A percentile compares a stretch with the other conserved stretches of the same genome.
These are phyloP conservation scores for Syzygium malaccense DNA, from an alignment of 441 rosid species.

Conservation along the genomic window DNA sequence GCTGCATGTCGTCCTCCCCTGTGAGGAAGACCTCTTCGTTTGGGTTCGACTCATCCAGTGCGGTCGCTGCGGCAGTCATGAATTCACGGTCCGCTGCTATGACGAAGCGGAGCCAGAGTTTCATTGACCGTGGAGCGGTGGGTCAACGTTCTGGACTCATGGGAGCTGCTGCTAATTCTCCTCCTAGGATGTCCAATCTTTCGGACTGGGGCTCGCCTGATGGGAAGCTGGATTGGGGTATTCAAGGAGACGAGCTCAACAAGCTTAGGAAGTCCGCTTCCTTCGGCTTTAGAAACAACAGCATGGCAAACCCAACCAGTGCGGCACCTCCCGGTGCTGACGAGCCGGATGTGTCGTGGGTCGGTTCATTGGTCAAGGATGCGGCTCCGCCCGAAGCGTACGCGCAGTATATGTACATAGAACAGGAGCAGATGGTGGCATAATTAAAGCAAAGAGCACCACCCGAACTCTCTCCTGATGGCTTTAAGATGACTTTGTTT, in stretches of 20 bases:
- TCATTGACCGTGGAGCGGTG: slow-evolving; percentile 52
- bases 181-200: slow-evolving; percentile 36
- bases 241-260: slow-evolving; percentile 76
- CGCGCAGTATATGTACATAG: slow-evolving; percentile 70
- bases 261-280: slow-evolving; percentile 77
- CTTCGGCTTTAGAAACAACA: slow-evolving; percentile 55
- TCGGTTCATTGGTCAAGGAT: slow-evolving; percentile 71
- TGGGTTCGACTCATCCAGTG: slow-evolving; percentile 72
- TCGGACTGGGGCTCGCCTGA: slow-evolving; percentile 72
- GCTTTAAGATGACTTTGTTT: slow-evolving; percentile 16
- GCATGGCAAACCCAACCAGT: not conserved
- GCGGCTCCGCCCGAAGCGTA: slow-evolving; percentile 27
- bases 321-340: slow-evolving; percentile 10
- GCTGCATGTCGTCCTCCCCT: slow-evolving; percentile 31
- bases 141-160: slow-evolving; percentile 22
- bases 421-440: slow-evolving; percentile 91
- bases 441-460: slow-evolving; percentile 17
- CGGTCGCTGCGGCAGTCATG: slow-evolving; percentile 84
- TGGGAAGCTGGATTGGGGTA: slow-evolving; percentile 83
- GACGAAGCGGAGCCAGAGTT: slow-evolving; percentile 83
- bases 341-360: slow-evolving; percentile 96
- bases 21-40: slow-evolving; percentile 40
- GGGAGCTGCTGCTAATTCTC: slow-evolving; percentile 38
- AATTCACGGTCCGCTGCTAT: slow-evolving; percentile 78
- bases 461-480: not conserved